Percentiles rank a stretch among this genome's conserved stretches.
These are phyloP conservation scores for Pseudocercospora fijiensis DNA, from an alignment of 2,329 filamentous ascomycete species.

Conservation along the genomic window DNA sequence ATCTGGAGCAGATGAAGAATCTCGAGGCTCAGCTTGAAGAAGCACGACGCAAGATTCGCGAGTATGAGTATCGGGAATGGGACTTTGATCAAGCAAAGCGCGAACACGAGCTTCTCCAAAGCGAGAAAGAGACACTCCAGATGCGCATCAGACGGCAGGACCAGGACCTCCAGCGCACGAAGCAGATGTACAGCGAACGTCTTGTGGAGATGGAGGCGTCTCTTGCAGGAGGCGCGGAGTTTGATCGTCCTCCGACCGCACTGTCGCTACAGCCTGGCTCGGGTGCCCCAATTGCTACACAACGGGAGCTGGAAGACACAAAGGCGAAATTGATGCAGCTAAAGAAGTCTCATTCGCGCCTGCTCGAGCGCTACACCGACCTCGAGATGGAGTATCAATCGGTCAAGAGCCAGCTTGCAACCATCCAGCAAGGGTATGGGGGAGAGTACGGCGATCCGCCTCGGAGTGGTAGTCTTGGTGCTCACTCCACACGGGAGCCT, in stretches of 20 bases:
- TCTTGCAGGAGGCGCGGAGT: slow-evolving; percentile 14
- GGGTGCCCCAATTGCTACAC: slow-evolving; percentile 8
- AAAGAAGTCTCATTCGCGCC: slow-evolving; percentile 53
- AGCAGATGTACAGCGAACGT: slow-evolving; percentile 50
- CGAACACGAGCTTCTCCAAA: slow-evolving; percentile 59
- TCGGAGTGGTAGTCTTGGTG: slow-evolving; percentile 1
- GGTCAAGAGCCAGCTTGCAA: slow-evolving; percentile 31
- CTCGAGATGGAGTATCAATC: slow-evolving; percentile 41
- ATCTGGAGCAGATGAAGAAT: slow-evolving; percentile 59
- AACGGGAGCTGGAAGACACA: slow-evolving; percentile 46
- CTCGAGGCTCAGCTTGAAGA: slow-evolving; percentile 60
- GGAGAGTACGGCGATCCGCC: slow-evolving; percentile 3
- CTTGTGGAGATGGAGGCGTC: slow-evolving; percentile 49
- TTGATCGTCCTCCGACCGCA: slow-evolving; percentile 15
- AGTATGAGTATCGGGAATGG: slow-evolving; percentile 63
- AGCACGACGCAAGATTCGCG: slow-evolving; percentile 61
- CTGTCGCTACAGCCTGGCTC: slow-evolving; percentile 4
- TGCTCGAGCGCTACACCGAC: slow-evolving; percentile 53
- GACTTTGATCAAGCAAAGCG: slow-evolving; percentile 58
- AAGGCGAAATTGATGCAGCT: slow-evolving; percentile 51
- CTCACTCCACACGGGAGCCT: slow-evolving; percentile 9
- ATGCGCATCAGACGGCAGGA: slow-evolving; percentile 58
- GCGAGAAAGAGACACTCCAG: slow-evolving; percentile 58
- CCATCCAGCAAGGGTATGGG: slow-evolving; percentile 20
- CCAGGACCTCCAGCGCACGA: slow-evolving; percentile 49